A percentile compares a stretch with the other conserved stretches of the same genome.
Conservation (phyloP, 2,329 filamentous ascomycete species). For the Fusarium subglutinans region DNA sequence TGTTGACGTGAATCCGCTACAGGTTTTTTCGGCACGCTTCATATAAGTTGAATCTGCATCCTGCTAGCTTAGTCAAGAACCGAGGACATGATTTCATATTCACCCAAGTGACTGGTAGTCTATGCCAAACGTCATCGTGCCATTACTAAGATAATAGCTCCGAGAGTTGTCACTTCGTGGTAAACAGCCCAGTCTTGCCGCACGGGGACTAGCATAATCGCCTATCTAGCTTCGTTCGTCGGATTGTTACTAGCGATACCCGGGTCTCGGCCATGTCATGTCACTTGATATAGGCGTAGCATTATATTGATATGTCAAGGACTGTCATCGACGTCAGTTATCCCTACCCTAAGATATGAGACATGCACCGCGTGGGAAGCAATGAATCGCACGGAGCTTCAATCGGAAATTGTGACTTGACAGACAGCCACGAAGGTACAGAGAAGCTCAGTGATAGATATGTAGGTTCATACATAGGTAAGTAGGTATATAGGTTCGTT, state of each 20-base stretch:
- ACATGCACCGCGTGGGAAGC: not conserved
- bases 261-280: not conserved
- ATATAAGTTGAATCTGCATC: not conserved
- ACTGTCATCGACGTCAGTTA: not conserved
- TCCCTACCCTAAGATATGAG: not conserved
- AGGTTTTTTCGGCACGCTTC: not conserved
- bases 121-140: not conserved
- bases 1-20: not conserved
- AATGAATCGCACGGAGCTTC: not conserved
- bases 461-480: not conserved
- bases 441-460: not conserved
- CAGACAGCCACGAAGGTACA: not conserved
- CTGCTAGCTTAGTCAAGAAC: not conserved
- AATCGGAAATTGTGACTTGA: not conserved
- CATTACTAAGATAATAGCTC: not conserved
- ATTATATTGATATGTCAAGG: not conserved
- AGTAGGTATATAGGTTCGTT: no score
- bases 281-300: not conserved
- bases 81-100: not conserved
- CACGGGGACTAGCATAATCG: not conserved
- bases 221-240: not conserved
- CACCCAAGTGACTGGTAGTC: not conserved
- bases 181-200: not conserved
- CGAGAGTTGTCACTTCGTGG: not conserved
- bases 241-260: not conserved